phyloP scores from a whole-genome alignment of 208 protist genomes.

The Trypanosoma vivax region DNA sequence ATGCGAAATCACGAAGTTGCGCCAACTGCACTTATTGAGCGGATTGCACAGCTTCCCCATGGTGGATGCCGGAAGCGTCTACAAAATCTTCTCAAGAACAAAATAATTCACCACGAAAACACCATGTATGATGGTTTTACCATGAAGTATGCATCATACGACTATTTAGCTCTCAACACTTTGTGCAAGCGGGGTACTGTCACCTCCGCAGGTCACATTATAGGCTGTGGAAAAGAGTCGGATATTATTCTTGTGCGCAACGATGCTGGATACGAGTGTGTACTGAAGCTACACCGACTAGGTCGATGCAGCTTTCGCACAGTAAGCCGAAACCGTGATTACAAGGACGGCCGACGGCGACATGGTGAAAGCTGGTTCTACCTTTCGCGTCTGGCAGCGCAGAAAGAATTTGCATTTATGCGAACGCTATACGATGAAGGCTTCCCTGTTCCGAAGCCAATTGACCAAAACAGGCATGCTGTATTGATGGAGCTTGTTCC shows the following conservation, averaged over 20 bases:
- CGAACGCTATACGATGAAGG: constrained; percentile 93
- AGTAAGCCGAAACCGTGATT: constrained; percentile 97
- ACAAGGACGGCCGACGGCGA: constrained; percentile 81
- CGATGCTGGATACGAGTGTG: constrained; percentile 75
- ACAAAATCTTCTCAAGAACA: constrained; percentile 84
- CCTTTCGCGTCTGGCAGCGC: constrained; percentile 95
- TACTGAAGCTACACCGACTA: constrained; percentile 94
- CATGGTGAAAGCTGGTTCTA: constrained; percentile 97
- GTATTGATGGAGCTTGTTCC: constrained; percentile 96
- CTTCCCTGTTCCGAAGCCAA: constrained; percentile 95
- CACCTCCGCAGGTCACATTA: constrained; percentile 89
- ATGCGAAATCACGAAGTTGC: constrained; percentile 99
- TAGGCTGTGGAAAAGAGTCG: constrained; percentile 99
- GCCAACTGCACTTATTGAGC: constrained; percentile 90
- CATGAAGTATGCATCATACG: constrained; percentile 98
- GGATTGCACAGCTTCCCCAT: constrained; percentile 92
- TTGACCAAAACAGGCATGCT: constrained; percentile 97
- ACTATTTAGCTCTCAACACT: constrained; percentile 97
- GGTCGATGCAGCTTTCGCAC: constrained; percentile 97
- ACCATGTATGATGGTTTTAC: constrained; percentile 96
- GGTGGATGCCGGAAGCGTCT: constrained; percentile 92
- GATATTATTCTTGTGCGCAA: constrained; percentile 93
- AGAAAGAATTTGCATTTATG: constrained; percentile 99
- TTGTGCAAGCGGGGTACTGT: constrained; percentile 91
- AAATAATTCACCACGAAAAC: constrained; percentile 93